phyloP scores from a whole-genome alignment of 2,329 filamentous ascomycete species.

The Hypoxylon sp. region DNA sequence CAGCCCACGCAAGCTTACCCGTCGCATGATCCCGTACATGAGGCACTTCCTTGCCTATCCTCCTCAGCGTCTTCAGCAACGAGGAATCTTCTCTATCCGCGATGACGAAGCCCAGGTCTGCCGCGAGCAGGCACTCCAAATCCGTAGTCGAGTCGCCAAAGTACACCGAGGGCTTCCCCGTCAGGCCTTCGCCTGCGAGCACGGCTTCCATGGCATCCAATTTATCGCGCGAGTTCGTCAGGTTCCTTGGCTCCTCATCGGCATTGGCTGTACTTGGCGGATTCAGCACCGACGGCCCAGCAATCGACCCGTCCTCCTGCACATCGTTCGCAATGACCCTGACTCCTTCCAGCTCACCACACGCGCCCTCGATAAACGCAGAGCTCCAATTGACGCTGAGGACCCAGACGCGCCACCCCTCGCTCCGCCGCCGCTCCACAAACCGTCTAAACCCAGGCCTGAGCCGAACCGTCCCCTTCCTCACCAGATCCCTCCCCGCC shows the following conservation, averaged over 20 bases:
- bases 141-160: constrained; percentile 71
- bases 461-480: constrained; percentile 52
- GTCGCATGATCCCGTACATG: constrained; percentile 45
- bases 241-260: constrained; percentile 44
- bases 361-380: constrained; percentile 61
- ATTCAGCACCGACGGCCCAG: constrained; percentile 55
- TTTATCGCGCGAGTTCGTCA: constrained; percentile 62
- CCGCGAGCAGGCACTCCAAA: constrained; percentile 63
- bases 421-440: constrained; percentile 33
- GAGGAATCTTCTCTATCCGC: constrained; percentile 53
- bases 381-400: constrained; percentile 66
- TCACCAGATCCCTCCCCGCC: constrained; percentile 56
- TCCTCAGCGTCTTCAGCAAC: constrained; percentile 48
- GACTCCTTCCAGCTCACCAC: constrained; percentile 52
- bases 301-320: constrained; percentile 55
- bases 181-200: constrained; percentile 37
- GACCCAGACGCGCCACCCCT: constrained; percentile 57
- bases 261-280: neutral
- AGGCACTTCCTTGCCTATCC: constrained; percentile 52
- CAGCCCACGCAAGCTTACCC: constrained; percentile 49
- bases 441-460: constrained; percentile 58
- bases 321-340: constrained; percentile 61
- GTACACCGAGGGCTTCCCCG: constrained; percentile 58
- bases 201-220: constrained; percentile 55
- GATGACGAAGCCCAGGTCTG: constrained; percentile 61